A percentile compares a stretch with the other conserved stretches of the same genome.
These are phyloP conservation scores for Triglochin maritima DNA, from an alignment of 106 monocot species.

Conservation along the genomic window DNA sequence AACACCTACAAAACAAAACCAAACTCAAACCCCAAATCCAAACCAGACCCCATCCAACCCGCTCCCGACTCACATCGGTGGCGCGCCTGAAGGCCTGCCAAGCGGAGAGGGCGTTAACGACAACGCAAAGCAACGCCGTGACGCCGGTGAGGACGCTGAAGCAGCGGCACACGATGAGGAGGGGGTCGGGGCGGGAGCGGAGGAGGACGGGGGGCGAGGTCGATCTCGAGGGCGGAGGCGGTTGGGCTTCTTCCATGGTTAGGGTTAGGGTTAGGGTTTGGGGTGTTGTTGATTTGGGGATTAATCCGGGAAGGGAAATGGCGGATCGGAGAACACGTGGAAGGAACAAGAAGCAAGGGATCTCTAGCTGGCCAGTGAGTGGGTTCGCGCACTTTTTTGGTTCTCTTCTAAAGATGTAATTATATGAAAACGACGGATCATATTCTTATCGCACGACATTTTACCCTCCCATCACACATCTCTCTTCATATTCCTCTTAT, in stretches of 20 bases:
- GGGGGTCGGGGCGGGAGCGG: slow-evolving; percentile 37
- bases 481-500: no score
- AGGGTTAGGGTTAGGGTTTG: no score
- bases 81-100: slow-evolving; percentile 48
- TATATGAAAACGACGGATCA: no score
- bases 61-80: slow-evolving; percentile 32
- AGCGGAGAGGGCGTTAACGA: slow-evolving; percentile 69
- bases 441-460: no score
- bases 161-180: slow-evolving; percentile 69
- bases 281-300: no score
- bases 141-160: slow-evolving; percentile 70
- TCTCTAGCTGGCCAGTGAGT: no score
- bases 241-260: neutral
- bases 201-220: slow-evolving; percentile 1
- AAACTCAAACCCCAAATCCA: neutral
- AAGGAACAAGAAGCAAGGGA: no score
- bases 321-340: no score
- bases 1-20: slow-evolving; percentile 35
- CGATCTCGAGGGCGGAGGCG: neutral
- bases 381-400: no score
- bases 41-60: neutral
- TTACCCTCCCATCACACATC: no score
- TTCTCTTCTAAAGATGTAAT: no score
- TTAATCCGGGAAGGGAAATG: no score
- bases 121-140: slow-evolving; percentile 60